phyloP scores from a whole-genome alignment of 495 filamentous ascomycete species.

The Emericellopsis terricola region DNA sequence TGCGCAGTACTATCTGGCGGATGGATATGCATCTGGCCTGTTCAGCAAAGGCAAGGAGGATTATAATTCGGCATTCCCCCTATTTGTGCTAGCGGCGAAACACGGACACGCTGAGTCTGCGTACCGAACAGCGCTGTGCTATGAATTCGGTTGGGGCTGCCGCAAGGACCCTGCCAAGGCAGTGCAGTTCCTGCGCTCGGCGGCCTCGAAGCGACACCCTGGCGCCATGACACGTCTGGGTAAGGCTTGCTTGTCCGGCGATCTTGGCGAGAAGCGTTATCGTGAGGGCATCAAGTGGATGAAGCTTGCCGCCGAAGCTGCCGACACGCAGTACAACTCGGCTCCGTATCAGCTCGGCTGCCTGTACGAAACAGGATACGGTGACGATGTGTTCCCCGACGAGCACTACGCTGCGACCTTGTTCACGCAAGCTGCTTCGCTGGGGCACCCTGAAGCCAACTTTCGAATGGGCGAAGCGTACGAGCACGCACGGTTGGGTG shows the following conservation, averaged over 20 bases:
- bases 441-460: slow-evolving; percentile 72
- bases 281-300: slow-evolving; percentile 93
- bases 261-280: slow-evolving; percentile 76
- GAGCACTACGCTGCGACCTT: slow-evolving; percentile 82
- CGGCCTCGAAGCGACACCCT: slow-evolving; percentile 85
- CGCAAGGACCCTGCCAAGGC: slow-evolving; percentile 78
- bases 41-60: slow-evolving; percentile 89
- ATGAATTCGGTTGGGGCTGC: slow-evolving; percentile 96
- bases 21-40: slow-evolving; percentile 84
- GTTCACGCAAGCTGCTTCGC: slow-evolving; percentile 82
- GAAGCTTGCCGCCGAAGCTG: slow-evolving; percentile 75
- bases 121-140: slow-evolving; percentile 85
- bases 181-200: slow-evolving; percentile 77
- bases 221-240: slow-evolving; percentile 88
- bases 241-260: slow-evolving; percentile 71
- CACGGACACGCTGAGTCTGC: slow-evolving; percentile 94
- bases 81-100: slow-evolving; percentile 88
- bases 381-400: slow-evolving; percentile 84
- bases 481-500: slow-evolving; percentile 75
- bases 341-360: slow-evolving; percentile 83
- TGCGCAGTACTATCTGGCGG: slow-evolving; percentile 92
- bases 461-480: slow-evolving; percentile 91
- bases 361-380: slow-evolving; percentile 76
- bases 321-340: slow-evolving; percentile 79
- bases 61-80: slow-evolving; percentile 72